Evolutionary conservation across 2,329 filamentous ascomycete species (phyloP).

Genomic region (Fusarium napiforme): DNA sequence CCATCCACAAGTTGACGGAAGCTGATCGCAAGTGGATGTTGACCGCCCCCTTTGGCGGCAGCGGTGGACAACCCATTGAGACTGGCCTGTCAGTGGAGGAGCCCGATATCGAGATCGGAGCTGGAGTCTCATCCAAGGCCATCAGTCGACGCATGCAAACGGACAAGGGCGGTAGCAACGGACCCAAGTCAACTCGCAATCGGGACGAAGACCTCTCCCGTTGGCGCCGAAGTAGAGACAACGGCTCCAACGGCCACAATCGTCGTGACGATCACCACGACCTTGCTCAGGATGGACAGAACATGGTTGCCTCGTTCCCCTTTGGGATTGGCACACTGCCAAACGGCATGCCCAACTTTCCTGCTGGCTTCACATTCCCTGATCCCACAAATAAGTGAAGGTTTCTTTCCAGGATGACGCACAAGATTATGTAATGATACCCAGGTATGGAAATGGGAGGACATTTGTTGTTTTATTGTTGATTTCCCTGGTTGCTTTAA

Average conservation of each 20-base stretch:
- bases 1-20: conserved; percentile 91
- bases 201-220: conserved; percentile 51
- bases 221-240: conserved; percentile 50
- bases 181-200: conserved; percentile 70
- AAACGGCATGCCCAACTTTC: conserved; percentile 57
- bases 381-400: conserved; percentile 44
- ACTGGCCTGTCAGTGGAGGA: conserved; percentile 92
- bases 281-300: conserved; percentile 39
- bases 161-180: conserved; percentile 72
- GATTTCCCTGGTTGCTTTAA: conserved; percentile 18
- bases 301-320: conserved; percentile 48
- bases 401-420: conserved; percentile 11
- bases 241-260: conserved; percentile 39
- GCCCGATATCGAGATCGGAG: conserved; percentile 97
- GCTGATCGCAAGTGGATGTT: conserved; percentile 98
- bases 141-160: conserved; percentile 77
- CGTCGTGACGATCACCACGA: conserved; percentile 39
- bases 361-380: conserved; percentile 53
- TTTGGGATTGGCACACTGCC: conserved; percentile 55
- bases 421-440: conserved; percentile 34
- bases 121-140: conserved; percentile 94
- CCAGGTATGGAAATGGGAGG: conserved; percentile 31
- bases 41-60: conserved; percentile 92
- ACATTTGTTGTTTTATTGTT: conserved; percentile 26
- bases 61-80: conserved; percentile 83